These are phyloP conservation scores for Penium margaritaceum DNA, from an alignment of 139 green algal genomes.

Conservation along the genomic window DNA sequence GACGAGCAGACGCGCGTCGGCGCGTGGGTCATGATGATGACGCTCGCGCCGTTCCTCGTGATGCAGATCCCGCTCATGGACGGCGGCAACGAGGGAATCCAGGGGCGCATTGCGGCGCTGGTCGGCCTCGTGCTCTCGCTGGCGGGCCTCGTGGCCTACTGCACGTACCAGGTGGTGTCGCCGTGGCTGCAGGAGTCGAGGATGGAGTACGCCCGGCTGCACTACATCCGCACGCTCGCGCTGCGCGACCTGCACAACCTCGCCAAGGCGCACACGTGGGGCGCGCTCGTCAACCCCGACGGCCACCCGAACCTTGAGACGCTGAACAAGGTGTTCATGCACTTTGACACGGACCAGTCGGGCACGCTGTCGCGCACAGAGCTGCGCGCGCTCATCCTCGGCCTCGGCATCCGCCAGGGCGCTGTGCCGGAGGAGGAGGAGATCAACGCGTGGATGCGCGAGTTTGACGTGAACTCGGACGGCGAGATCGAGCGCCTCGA, in stretches of 20 bases:
- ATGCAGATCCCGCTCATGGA: constrained; percentile 41
- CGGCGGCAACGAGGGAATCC: not conserved
- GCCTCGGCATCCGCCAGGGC: constrained; percentile 12
- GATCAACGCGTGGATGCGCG: constrained; percentile 30
- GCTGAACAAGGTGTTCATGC: constrained; percentile 9
- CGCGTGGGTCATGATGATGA: constrained; percentile 49
- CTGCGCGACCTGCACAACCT: constrained; percentile 10
- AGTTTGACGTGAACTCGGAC: constrained; percentile 51
- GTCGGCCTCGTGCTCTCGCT: constrained; percentile 38
- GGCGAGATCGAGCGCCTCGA: constrained; percentile 7
- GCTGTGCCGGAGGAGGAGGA: constrained; percentile 9
- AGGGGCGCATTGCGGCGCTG: not conserved
- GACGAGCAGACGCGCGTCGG: constrained; percentile 49
- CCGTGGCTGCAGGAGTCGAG: constrained; percentile 52
- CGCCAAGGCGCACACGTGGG: not conserved
- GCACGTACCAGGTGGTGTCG: constrained; percentile 47
- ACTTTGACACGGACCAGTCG: constrained; percentile 9
- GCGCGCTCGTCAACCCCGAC: not conserved
- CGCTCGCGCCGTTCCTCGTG: constrained; percentile 29
- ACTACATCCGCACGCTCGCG: constrained; percentile 11
- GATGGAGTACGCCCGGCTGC: constrained; percentile 46
- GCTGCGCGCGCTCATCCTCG: not conserved
- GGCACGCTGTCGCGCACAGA: not conserved
- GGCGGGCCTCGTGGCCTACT: constrained; percentile 47
- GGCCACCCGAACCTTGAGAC: not conserved